These are phyloP conservation scores for Fusarium sp. DNA, from an alignment of 2,329 filamentous ascomycete genomes.

Conservation along the genomic window DNA sequence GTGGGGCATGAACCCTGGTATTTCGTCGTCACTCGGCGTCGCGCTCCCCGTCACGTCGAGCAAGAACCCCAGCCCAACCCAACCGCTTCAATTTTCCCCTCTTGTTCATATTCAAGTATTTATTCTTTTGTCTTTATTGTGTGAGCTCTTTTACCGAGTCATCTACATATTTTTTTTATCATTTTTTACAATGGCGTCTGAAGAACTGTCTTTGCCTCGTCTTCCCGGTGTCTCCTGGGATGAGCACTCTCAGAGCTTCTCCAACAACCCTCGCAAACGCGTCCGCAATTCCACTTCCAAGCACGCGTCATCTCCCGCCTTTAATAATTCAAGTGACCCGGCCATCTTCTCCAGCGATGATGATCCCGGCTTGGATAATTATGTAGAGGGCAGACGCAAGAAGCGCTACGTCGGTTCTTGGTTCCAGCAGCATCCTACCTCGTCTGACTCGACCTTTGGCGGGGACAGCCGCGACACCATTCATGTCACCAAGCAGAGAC, in stretches of 20 bases:
- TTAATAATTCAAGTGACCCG: conserved; percentile 78
- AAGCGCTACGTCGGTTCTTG: conserved; percentile 77
- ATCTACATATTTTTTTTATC: not conserved
- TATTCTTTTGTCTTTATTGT: conserved; percentile 19
- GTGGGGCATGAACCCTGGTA: conserved; percentile 42
- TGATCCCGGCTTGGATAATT: conserved; percentile 75
- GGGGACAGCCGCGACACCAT: conserved; percentile 45
- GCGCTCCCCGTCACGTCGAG: conserved; percentile 23
- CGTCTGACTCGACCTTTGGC: conserved; percentile 61
- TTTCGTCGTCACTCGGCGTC: conserved; percentile 39
- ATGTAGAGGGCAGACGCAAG: conserved; percentile 65
- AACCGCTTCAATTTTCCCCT: not conserved
- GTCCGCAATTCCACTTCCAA: conserved; percentile 46
- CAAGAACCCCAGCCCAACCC: conserved; percentile 9
- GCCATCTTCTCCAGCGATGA: conserved; percentile 80
- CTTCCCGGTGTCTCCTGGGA: conserved; percentile 55
- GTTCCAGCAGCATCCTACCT: conserved; percentile 71
- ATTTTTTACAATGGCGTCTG: conserved; percentile 48
- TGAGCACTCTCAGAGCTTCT: conserved; percentile 53
- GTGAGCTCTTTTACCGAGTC: not conserved
- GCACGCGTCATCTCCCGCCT: conserved; percentile 48
- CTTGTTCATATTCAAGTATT: conserved; percentile 16
- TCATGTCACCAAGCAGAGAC: conserved; percentile 57
- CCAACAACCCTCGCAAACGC: conserved; percentile 56
- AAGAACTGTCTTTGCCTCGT: conserved; percentile 57